Base-by-base conservation (phyloP, 192 early-diverging fungal species). In the Coemansia sp. region DNA sequence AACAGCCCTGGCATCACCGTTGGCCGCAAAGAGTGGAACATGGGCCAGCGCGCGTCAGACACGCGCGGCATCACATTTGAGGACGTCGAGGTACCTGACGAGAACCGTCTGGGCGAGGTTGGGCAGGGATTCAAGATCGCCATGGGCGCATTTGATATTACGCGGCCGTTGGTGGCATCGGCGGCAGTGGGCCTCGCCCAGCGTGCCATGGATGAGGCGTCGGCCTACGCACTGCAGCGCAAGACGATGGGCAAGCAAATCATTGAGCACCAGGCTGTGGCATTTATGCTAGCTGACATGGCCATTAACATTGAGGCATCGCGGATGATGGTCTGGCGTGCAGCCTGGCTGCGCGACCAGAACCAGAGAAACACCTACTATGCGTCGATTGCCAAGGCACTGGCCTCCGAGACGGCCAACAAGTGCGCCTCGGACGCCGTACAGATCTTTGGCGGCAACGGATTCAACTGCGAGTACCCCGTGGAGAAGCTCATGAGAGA, bases 221-320 rank as follows among this genome's bases (percentile, higher is more conserved):
- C 93, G 24, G 91, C 89, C 48, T 98, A 96, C 74, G 78, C 95
- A 4, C 62, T 89, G 69, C 93, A 98, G 77, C 91, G 96, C 70
- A 96, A 95, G 87, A 96, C 96, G 17, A 96, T 98, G 94, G 95
- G 95, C 56, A 93, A 92, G 82, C 80, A 78, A 44, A 96, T 98
- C 39, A 85, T 90, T 19, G 88, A 93, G 63, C 94, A 98, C 81
- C 95, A 96, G 82, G 94, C 93, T 33, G 86, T 98, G 45, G 86
- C 91, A 3, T 95, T 95, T 69, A 98, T 95, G 94, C 85, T 98
- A 21, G 96, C 96, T 8, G 94, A 98, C 80, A 95, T 95, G 94
- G 95, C 94, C 37, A 98, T 98, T 62, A 92, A 94, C 69, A 89
- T 92, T 56, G 96, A 98, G 69, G 88, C 93, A 46, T 86, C 95